Percentiles rank a stretch among this genome's conserved stretches.
Conservation (phyloP, 805 yeast species). For the Hanseniaspora vineae region DNA sequence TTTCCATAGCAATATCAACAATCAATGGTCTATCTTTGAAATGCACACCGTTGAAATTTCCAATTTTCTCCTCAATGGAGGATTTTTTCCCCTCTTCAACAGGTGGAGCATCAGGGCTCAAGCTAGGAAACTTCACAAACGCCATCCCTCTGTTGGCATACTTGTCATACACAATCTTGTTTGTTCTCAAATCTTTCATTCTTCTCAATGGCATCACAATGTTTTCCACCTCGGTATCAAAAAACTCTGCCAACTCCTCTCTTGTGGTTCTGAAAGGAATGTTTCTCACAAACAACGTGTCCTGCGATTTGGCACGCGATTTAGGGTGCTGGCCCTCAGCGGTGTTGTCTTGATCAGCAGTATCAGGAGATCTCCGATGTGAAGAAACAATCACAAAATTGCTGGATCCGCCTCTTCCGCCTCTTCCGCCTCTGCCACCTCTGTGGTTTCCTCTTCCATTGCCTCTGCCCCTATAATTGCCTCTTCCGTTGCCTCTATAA, state of each 20-base stretch:
- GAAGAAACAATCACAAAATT: slow-evolving; percentile 11
- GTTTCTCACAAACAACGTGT: slow-evolving; percentile 52
- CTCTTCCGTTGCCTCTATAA: slow-evolving; percentile 4
- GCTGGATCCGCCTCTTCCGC: slow-evolving; percentile 6
- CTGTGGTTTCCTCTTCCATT: slow-evolving; percentile 9
- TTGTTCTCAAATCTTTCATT: slow-evolving; percentile 18
- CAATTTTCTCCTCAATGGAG: slow-evolving; percentile 34
- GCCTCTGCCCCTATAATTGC: slow-evolving; percentile 10
- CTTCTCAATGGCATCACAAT: slow-evolving; percentile 41
- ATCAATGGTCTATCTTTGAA: slow-evolving; percentile 53
- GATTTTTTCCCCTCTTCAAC: background rate
- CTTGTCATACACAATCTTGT: slow-evolving; percentile 26
- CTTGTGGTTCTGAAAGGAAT: slow-evolving; percentile 51
- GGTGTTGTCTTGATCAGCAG: slow-evolving; percentile 18
- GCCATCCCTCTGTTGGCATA: slow-evolving; percentile 42
- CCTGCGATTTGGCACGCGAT: slow-evolving; percentile 14
- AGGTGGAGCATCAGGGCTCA: too few relatives aligned
- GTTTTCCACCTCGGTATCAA: slow-evolving; percentile 34
- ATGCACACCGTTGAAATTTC: slow-evolving; percentile 57
- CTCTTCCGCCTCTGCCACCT: slow-evolving; percentile 7
- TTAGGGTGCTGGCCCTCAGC: slow-evolving; percentile 28
- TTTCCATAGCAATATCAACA: slow-evolving; percentile 55
- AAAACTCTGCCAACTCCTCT: slow-evolving; percentile 38
- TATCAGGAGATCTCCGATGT: slow-evolving; percentile 5
- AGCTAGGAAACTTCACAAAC: slow-evolving; percentile 39